phyloP scores from a whole-genome alignment of 148 eudicot species.

The Spergularia bocconei region DNA sequence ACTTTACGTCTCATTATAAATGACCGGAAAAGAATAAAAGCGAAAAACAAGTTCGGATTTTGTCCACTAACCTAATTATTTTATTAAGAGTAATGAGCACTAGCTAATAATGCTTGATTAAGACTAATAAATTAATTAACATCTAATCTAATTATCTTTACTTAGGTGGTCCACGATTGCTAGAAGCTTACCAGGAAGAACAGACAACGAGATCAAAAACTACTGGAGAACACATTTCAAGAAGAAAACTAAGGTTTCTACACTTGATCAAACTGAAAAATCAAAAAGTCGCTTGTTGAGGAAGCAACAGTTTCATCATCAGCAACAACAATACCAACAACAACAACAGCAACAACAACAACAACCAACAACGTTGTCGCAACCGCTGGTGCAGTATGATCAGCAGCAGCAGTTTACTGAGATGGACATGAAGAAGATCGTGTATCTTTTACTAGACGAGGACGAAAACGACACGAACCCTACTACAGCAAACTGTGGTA shows the following conservation, averaged over 20 bases:
- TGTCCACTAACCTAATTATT: background rate
- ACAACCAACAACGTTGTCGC: constrained; percentile 12
- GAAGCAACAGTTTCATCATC: constrained; percentile 49
- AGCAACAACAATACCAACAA: background rate
- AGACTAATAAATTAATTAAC: background rate
- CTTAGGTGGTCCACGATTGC: constrained; percentile 84
- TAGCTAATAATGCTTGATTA: too few relatives aligned
- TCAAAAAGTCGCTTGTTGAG: constrained; percentile 34
- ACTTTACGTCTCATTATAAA: background rate
- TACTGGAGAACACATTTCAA: constrained; percentile 90
- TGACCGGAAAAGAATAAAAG: too few relatives aligned
- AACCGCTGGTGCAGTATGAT: constrained; percentile 14
- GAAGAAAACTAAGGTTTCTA: constrained; percentile 39
- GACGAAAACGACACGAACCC: constrained; percentile 27
- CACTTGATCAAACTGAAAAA: constrained; percentile 32
- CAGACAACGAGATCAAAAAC: constrained; percentile 79
- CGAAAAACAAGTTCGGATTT: too few relatives aligned
- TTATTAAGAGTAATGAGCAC: too few relatives aligned
- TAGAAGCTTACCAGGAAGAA: constrained; percentile 72
- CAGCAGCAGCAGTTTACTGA: constrained; percentile 24
- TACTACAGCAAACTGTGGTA: constrained; percentile 8
- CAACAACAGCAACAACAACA: background rate
- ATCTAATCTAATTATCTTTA: background rate
- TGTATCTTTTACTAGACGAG: constrained; percentile 42
- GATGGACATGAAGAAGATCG: constrained; percentile 46